Conservation (phyloP, 495 filamentous ascomycete species). For the Hyaloscypha variabilis region DNA sequence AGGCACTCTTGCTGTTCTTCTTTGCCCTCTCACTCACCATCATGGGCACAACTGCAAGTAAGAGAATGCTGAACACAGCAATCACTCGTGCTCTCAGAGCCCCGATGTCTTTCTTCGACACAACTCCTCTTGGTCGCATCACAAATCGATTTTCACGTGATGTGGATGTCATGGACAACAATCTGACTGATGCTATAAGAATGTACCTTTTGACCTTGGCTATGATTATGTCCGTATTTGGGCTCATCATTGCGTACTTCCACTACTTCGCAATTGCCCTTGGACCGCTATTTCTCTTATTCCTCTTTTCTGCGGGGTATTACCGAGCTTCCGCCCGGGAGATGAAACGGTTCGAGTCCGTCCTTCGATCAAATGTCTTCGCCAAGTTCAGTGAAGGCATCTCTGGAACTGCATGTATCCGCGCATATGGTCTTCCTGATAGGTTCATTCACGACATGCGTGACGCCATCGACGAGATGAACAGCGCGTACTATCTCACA, state of each 20-base stretch:
- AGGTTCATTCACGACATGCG: conserved; percentile 72
- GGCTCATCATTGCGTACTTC: conserved; percentile 90
- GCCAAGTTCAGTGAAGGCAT: conserved; percentile 91
- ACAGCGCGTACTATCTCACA: conserved; percentile 90
- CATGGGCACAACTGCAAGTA: conserved; percentile 78
- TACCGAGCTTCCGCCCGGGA: conserved; percentile 90
- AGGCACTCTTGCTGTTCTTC: conserved; percentile 80
- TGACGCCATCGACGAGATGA: conserved; percentile 82
- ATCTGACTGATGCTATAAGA: conserved; percentile 83
- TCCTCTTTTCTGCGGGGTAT: conserved; percentile 83
- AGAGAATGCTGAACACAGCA: conserved; percentile 81
- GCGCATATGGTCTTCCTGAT: conserved; percentile 80
- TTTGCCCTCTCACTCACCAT: conserved; percentile 67
- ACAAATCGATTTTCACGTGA: conserved; percentile 97
- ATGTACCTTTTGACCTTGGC: conserved; percentile 89
- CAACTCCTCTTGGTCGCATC: conserved; percentile 93
- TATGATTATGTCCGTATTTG: conserved; percentile 78
- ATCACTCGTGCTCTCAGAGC: conserved; percentile 81
- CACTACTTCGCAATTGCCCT: conserved; percentile 92
- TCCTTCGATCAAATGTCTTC: conserved; percentile 84
- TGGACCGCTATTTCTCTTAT: conserved; percentile 76
- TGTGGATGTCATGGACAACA: conserved; percentile 95
- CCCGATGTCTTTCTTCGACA: conserved; percentile 97
- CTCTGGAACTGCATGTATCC: conserved; percentile 79
- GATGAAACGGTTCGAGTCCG: conserved; percentile 90